Evolutionary conservation across 306 rosid genomes (phyloP).

Genomic region (Parietaria judaica): DNA sequence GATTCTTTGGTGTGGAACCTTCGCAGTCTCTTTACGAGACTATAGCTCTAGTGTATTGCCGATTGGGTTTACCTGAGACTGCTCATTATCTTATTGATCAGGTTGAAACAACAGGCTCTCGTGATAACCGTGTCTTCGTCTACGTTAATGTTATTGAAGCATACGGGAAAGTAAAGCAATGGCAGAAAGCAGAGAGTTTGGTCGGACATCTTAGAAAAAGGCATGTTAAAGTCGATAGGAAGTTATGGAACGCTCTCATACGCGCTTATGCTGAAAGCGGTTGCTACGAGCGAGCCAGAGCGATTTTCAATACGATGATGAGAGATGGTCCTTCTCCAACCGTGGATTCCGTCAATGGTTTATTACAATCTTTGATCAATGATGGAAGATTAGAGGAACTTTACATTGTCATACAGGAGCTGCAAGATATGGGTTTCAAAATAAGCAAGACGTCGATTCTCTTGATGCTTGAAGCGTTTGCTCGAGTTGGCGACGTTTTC

Average conservation of each 20-base stretch:
- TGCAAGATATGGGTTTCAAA: slow-evolving; percentile 92
- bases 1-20: slow-evolving; percentile 60
- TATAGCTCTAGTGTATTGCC: slow-evolving; percentile 64
- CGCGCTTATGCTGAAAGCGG: slow-evolving; percentile 78
- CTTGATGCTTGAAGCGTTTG: slow-evolving; percentile 84
- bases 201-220: slow-evolving; percentile 65
- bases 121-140: slow-evolving; percentile 28
- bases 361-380: slow-evolving; percentile 63
- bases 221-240: slow-evolving; percentile 50
- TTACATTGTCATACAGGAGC: slow-evolving; percentile 71
- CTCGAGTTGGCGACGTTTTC: slow-evolving; percentile 67
- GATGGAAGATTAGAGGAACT: slow-evolving; percentile 82
- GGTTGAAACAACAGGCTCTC: slow-evolving; percentile 48
- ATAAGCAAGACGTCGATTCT: slow-evolving; percentile 83
- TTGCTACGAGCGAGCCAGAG: slow-evolving; percentile 89
- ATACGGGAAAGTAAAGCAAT: slow-evolving; percentile 66
- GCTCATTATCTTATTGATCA: slow-evolving; percentile 65
- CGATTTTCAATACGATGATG: slow-evolving; percentile 88
- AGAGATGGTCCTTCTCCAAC: slow-evolving; percentile 88
- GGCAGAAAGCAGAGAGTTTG: slow-evolving; percentile 92
- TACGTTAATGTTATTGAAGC: slow-evolving; percentile 55
- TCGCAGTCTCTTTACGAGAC: slow-evolving; percentile 47
- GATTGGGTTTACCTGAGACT: slow-evolving; percentile 70
- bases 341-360: slow-evolving; percentile 71
- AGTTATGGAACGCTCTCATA: slow-evolving; percentile 87